These are phyloP conservation scores for Acer yangbiense DNA, from an alignment of 345 rosid genomes.

Conservation along the genomic window DNA sequence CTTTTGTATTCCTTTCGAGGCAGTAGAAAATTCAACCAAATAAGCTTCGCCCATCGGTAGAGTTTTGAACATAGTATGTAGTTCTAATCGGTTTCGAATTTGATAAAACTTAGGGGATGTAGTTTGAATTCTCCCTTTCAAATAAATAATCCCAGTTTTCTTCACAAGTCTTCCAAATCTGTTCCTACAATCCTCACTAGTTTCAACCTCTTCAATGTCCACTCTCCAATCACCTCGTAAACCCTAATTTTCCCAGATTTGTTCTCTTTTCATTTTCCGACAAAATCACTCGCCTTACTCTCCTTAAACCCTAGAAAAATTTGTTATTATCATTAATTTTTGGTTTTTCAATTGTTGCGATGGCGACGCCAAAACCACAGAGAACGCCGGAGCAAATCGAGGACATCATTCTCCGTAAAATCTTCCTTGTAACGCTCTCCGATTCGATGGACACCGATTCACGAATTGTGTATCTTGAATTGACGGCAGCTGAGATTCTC, in stretches of 20 bases:
- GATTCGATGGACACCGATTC: constrained; percentile 49
- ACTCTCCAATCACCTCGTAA: not conserved
- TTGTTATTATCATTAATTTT: not conserved
- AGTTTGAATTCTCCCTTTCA: no score
- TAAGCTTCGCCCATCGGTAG: no score
- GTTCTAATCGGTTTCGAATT: no score
- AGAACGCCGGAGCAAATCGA: constrained; percentile 78
- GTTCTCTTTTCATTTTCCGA: constrained; percentile 7
- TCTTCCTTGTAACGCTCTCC: constrained; percentile 62
- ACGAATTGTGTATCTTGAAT: constrained; percentile 63
- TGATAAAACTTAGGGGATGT: not conserved
- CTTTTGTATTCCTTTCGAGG: no score
- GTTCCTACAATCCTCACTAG: not conserved
- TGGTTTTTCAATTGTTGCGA: constrained; percentile 4
- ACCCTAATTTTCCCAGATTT: not conserved
- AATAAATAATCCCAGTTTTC: not conserved
- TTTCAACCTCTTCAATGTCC: not conserved
- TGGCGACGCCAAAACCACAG: constrained; percentile 68
- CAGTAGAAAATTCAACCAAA: no score
- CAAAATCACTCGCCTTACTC: not conserved
- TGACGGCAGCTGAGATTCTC: constrained; percentile 92
- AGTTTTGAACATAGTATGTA: no score
- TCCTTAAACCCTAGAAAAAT: not conserved
- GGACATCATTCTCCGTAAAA: constrained; percentile 86
- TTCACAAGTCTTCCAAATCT: not conserved